These are phyloP conservation scores for Cryoendolithus antarcticus DNA, from an alignment of 2,329 filamentous ascomycete genomes.

Conservation along the genomic window DNA sequence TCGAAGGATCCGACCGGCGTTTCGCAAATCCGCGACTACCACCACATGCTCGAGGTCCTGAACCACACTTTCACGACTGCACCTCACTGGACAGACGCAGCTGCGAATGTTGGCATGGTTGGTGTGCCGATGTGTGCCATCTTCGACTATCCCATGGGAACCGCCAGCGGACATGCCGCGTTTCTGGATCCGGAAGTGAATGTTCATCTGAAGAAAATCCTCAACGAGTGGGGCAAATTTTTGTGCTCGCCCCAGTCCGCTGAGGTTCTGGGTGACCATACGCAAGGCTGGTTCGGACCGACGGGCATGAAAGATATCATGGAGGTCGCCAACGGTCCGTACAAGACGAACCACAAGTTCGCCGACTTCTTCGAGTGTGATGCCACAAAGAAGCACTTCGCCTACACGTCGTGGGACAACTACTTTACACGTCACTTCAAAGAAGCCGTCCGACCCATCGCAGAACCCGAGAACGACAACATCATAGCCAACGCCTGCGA, in stretches of 20 bases:
- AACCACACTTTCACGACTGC: slow-evolving; percentile 41
- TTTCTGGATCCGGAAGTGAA: slow-evolving; percentile 45
- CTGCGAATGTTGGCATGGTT: slow-evolving; percentile 33
- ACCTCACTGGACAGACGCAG: slow-evolving; percentile 29
- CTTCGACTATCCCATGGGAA: slow-evolving; percentile 49
- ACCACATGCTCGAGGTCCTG: slow-evolving; percentile 53
- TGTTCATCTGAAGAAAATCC: slow-evolving; percentile 37
- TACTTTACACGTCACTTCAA: slow-evolving; percentile 54
- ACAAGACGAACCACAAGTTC: slow-evolving; percentile 17
- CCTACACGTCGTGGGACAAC: slow-evolving; percentile 56
- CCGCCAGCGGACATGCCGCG: slow-evolving; percentile 39
- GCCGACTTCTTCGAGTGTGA: slow-evolving; percentile 51
- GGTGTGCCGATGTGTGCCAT: slow-evolving; percentile 46
- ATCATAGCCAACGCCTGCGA: slow-evolving; percentile 55
- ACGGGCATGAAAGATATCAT: slow-evolving; percentile 27
- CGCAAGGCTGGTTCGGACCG: slow-evolving; percentile 29
- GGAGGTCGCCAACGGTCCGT: slow-evolving; percentile 19
- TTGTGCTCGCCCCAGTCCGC: slow-evolving; percentile 23
- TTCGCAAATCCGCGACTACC: slow-evolving; percentile 51
- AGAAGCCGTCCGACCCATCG: slow-evolving; percentile 46
- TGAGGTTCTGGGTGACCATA: slow-evolving; percentile 25
- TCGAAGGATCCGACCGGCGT: slow-evolving; percentile 48
- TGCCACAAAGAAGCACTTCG: slow-evolving; percentile 40
- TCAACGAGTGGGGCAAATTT: slow-evolving; percentile 37
- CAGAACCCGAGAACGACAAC: slow-evolving; percentile 39